Conservation (phyloP, 139 green algal species). For the Yamagishiella unicocca region DNA sequence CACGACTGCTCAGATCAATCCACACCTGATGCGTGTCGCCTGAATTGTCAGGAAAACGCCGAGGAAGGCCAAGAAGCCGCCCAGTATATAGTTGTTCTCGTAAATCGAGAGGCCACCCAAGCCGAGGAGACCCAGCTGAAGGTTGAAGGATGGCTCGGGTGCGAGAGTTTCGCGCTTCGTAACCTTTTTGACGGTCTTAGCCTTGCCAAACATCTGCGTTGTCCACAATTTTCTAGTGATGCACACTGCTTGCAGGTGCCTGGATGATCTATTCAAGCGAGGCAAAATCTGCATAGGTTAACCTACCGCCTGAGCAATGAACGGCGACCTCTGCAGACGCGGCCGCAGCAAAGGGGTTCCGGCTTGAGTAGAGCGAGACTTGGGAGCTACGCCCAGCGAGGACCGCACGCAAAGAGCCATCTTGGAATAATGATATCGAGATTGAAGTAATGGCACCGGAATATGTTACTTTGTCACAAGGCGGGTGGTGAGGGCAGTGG, state of each 20-base stretch:
- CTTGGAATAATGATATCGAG: no score
- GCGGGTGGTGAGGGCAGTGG: no score
- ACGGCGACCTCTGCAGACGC: background rate
- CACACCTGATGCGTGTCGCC: conserved; percentile 75
- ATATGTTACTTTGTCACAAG: no score
- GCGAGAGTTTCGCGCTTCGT: conserved; percentile 51
- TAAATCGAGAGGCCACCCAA: conserved; percentile 51
- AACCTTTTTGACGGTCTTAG: background rate
- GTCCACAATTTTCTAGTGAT: no score
- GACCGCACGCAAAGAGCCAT: conserved; percentile 24
- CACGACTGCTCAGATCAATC: no score
- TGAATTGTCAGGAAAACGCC: conserved; percentile 83
- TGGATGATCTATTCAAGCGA: no score
- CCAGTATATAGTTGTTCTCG: conserved; percentile 51
- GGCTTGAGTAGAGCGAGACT: background rate
- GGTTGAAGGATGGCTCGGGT: conserved; percentile 61
- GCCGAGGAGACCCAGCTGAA: conserved; percentile 53
- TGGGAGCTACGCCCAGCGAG: background rate
- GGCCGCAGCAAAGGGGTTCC: background rate
- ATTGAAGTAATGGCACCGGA: no score
- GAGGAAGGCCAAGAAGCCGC: conserved; percentile 69
- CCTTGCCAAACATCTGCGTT: conserved; percentile 1
- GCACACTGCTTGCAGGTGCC: background rate
- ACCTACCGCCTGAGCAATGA: background rate
- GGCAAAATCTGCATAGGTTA: no score